A percentile compares a stretch with the other conserved stretches of the same genome.
Evolutionary conservation across 306 rosid species (phyloP).

Genomic region (Fragaria nilgerrensis): DNA sequence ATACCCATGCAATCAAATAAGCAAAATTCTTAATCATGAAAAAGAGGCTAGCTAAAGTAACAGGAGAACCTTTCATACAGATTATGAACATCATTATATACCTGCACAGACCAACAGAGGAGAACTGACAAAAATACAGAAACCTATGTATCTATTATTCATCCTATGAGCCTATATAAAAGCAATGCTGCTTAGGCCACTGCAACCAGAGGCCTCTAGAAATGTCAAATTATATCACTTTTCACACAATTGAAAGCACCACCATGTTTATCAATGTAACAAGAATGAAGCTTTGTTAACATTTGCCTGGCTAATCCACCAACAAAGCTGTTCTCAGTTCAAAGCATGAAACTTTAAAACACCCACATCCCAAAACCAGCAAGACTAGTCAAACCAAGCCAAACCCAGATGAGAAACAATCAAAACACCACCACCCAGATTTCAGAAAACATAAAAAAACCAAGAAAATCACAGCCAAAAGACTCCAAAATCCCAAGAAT

Average conservation of each 20-base stretch:
- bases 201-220: not conserved
- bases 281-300: not conserved
- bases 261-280: constrained; percentile 4
- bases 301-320: constrained; percentile 18
- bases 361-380: constrained; percentile 28
- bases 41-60: not conserved
- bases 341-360: constrained; percentile 32
- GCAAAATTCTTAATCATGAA: constrained; percentile 5
- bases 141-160: not conserved
- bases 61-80: not conserved
- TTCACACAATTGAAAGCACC: not conserved
- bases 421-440: constrained; percentile 26
- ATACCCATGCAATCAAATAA: not conserved
- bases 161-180: not conserved
- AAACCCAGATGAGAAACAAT: constrained; percentile 35
- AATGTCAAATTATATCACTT: not conserved
- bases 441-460: constrained; percentile 5
- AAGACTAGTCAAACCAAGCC: constrained; percentile 26
- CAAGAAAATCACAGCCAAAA: not conserved
- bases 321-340: constrained; percentile 22
- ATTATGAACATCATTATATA: not conserved
- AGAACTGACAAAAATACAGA: not conserved
- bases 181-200: constrained; percentile 3
- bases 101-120: not conserved
- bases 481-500: constrained; percentile 26